Conservation (phyloP, 2,329 filamentous ascomycete genomes). For the Talaromyces sp. region DNA sequence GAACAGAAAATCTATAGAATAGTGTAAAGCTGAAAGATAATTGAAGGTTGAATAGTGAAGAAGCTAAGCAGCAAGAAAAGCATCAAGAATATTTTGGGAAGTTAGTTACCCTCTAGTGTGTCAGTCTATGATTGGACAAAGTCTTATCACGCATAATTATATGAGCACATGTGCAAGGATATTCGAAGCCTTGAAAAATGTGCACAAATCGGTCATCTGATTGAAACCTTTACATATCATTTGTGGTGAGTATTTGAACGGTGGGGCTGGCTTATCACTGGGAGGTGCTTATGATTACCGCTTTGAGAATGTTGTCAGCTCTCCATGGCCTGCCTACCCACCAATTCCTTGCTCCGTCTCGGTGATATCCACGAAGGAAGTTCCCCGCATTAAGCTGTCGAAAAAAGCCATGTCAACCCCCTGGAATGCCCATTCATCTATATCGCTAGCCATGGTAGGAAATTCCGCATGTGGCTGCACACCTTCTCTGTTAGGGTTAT, state of each 20-base stretch:
- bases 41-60: not conserved
- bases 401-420: slow-evolving; percentile 25
- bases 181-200: not conserved
- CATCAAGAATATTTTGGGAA: not conserved
- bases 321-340: not conserved
- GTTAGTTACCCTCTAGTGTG: not conserved
- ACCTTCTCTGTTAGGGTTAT: not conserved
- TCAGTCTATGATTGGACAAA: not conserved
- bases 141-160: not conserved
- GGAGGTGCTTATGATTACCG: not conserved
- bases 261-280: not conserved
- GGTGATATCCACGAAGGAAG: not conserved
- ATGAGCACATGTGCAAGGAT: not conserved
- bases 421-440: slow-evolving; percentile 24
- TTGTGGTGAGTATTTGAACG: not conserved
- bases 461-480: not conserved
- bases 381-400: slow-evolving; percentile 21
- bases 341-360: not conserved
- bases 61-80: not conserved
- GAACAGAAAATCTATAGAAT: not conserved
- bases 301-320: not conserved
- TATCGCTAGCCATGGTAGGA: not conserved
- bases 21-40: not conserved
- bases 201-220: not conserved
- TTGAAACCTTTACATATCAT: not conserved